phyloP scores from a whole-genome alignment of 257 asterid species.

The Asclepias syriaca region DNA sequence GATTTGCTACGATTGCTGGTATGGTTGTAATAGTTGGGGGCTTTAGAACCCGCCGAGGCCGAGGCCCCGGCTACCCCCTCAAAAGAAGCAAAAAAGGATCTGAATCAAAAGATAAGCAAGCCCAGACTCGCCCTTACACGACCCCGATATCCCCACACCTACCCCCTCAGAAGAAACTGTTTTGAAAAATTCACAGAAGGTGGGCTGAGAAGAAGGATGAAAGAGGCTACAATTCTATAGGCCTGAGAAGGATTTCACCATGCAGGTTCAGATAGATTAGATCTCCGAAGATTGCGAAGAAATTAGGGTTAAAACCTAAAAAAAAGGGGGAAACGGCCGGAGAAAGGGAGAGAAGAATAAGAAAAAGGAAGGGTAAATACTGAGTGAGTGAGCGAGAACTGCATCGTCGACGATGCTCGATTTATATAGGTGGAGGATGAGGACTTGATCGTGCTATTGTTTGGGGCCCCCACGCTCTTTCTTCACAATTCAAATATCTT shows the following conservation, averaged over 20 bases:
- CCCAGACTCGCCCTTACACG: slow-evolving; percentile 40
- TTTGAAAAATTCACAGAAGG: slow-evolving; percentile 5
- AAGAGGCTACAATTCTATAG: slow-evolving; percentile 28
- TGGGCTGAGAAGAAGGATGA: not conserved
- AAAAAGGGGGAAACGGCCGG: slow-evolving; percentile 28
- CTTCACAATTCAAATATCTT: not conserved
- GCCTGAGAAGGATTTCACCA: slow-evolving; percentile 43
- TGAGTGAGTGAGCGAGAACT: slow-evolving; percentile 74
- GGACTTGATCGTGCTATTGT: slow-evolving; percentile 18
- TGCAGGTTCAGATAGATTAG: slow-evolving; percentile 34
- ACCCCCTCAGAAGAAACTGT: slow-evolving; percentile 74
- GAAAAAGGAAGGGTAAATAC: slow-evolving; percentile 7
- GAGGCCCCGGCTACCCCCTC: slow-evolving; percentile 99
- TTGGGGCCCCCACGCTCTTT: slow-evolving; percentile 15
- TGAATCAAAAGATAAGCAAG: slow-evolving; percentile 54
- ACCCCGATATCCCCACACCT: slow-evolving; percentile 83
- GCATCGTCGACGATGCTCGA: slow-evolving; percentile 44
- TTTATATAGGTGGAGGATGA: slow-evolving; percentile 41
- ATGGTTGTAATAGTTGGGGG: slow-evolving; percentile 80
- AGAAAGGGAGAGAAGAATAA: not conserved
- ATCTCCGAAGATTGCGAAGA: not conserved
- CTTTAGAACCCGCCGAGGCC: slow-evolving; percentile 99
- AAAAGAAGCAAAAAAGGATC: slow-evolving; percentile 75
- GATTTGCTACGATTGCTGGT: slow-evolving; percentile 6
- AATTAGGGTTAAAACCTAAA: not conserved